Evolutionary conservation across 495 filamentous ascomycete genomes (phyloP).

Genomic region (Talaromyces stipitatus): DNA sequence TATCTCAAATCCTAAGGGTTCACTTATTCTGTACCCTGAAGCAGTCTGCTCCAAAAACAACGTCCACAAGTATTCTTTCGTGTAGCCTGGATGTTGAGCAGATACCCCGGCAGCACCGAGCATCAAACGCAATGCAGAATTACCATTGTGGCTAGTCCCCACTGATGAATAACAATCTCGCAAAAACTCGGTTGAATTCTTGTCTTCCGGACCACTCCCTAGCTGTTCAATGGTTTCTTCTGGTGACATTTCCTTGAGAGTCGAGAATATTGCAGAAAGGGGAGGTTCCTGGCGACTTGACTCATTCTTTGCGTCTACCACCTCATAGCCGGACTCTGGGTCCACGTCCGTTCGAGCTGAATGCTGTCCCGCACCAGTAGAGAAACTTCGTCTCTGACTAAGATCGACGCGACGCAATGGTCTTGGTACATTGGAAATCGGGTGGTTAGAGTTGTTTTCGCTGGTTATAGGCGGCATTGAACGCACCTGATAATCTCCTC

Average conservation of each 20-base stretch:
- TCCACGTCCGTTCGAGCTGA: neutral
- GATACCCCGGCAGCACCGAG: constrained; percentile 1
- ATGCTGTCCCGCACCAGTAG: constrained; percentile 12
- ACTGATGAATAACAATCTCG: constrained; percentile 1
- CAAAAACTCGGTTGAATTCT: constrained; percentile 41
- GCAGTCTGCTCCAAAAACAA: constrained; percentile 22
- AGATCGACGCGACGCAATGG: neutral
- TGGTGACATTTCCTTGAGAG: neutral
- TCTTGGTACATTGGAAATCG: neutral
- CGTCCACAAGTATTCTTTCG: constrained; percentile 20
- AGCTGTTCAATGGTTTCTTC: constrained; percentile 18
- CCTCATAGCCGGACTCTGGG: constrained; percentile 2
- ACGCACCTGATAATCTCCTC: constrained; percentile 1
- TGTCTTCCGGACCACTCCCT: constrained; percentile 33
- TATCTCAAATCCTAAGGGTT: constrained; percentile 25
- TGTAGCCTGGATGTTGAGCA: constrained; percentile 29
- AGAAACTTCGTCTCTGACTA: constrained; percentile 15
- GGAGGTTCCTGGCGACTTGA: neutral
- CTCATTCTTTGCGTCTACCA: neutral
- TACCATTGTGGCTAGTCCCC: neutral
- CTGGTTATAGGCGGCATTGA: neutral
- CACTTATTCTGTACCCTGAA: constrained; percentile 27
- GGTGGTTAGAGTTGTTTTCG: neutral
- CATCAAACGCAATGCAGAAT: neutral
- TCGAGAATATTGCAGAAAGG: neutral